These are phyloP conservation scores for Lactarius sanguifluus DNA, from an alignment of 768 basidiomycete genomes.

Conservation along the genomic window DNA sequence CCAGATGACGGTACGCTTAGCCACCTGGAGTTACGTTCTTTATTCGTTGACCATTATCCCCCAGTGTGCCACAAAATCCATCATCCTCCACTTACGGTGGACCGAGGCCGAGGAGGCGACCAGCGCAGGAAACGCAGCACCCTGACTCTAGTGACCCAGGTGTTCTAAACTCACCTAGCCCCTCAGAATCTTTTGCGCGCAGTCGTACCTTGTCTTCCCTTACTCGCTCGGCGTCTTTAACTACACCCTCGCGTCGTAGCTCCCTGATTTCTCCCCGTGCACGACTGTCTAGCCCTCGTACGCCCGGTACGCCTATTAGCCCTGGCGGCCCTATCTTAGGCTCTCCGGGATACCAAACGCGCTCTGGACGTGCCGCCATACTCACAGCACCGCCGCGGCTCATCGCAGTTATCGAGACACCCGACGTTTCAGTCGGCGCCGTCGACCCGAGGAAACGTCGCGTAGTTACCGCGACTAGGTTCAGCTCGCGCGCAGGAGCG, in stretches of 20 bases:
- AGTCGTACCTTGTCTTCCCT: conserved; percentile 51
- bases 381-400: conserved; percentile 83
- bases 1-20: conserved; percentile 75
- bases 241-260: conserved; percentile 44
- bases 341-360: conserved; percentile 41
- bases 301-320: conserved; percentile 50
- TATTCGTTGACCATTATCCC: not conserved
- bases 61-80: conserved; percentile 85
- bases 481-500: conserved; percentile 80
- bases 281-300: conserved; percentile 40
- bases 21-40: not conserved
- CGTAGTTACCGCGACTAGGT: conserved; percentile 84
- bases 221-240: conserved; percentile 51
- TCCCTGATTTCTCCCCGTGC: conserved; percentile 32
- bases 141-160: conserved; percentile 28
- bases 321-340: conserved; percentile 30
- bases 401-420: conserved; percentile 80
- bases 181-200: conserved; percentile 33
- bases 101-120: conserved; percentile 57
- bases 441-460: conserved; percentile 82
- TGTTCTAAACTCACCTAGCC: conserved; percentile 31
- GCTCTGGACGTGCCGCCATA: conserved; percentile 70
- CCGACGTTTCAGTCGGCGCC: conserved; percentile 86
- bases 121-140: conserved; percentile 21
- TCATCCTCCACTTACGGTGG: conserved; percentile 86